A percentile compares a stretch with the other conserved stretches of the same genome.
Evolutionary conservation across 768 basidiomycete species (phyloP).

Genomic region (Podaxis sp.): DNA sequence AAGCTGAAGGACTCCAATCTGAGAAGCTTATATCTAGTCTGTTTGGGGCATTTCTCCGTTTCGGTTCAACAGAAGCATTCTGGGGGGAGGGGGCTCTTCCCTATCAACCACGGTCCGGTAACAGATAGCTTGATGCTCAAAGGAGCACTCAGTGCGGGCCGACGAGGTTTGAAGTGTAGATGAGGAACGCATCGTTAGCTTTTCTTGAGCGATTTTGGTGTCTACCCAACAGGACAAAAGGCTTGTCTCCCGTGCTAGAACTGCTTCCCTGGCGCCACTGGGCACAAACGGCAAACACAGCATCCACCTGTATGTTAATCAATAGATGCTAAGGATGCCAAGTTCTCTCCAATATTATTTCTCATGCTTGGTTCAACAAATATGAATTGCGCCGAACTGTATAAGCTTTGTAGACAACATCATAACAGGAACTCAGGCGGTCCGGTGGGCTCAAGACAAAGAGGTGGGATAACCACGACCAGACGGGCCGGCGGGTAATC

Average conservation of each 20-base stretch:
- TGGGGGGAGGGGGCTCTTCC: neutral
- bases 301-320: no score
- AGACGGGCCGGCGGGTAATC: neutral
- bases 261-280: no score
- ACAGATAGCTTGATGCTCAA: no score
- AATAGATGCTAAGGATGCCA: no score
- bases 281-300: no score
- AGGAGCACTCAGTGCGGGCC: neutral
- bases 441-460: neutral
- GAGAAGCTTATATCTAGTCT: neutral
- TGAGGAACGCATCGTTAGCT: neutral
- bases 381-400: no score
- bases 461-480: neutral
- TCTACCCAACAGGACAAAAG: no score
- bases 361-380: no score
- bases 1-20: neutral
- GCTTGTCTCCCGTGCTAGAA: no score
- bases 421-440: neutral
- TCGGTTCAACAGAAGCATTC: constrained; percentile 1
- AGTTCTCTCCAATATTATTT: no score
- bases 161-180: neutral
- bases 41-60: neutral
- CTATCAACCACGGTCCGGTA: constrained; percentile 8
- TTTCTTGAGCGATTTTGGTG: neutral
- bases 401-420: neutral